Evolutionary conservation across 148 eudicot genomes (phyloP).

Genomic region (Vaccinium macrocarpon): DNA sequence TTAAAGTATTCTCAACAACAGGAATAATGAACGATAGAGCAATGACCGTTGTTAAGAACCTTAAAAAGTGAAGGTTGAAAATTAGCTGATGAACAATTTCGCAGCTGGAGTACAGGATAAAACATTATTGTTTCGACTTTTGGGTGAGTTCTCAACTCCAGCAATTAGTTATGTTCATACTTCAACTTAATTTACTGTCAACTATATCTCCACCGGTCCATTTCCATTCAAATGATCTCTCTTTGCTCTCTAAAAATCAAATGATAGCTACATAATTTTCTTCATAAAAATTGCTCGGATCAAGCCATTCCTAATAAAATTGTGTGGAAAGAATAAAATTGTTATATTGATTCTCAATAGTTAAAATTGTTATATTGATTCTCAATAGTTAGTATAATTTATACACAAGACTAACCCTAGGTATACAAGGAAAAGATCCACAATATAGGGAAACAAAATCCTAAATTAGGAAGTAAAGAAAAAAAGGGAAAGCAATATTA

Average conservation of each 20-base stretch:
- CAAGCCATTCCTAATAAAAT: too few species aligned
- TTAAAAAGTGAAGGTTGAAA: background rate
- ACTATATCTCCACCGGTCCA: background rate
- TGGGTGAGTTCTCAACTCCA: background rate
- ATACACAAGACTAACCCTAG: too few species aligned
- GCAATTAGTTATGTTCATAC: background rate
- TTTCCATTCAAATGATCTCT: background rate
- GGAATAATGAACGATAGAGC: background rate
- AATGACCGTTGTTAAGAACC: background rate
- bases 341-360: too few species aligned
- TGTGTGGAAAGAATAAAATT: too few species aligned
- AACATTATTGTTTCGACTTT: background rate
- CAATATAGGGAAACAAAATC: too few species aligned
- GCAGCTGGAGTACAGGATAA: background rate
- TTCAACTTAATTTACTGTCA: too few species aligned
- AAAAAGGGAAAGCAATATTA: too few species aligned
- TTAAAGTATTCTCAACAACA: too few species aligned
- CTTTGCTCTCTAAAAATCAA: background rate
- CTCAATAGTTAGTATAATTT: too few species aligned
- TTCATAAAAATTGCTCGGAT: too few species aligned
- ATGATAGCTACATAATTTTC: background rate
- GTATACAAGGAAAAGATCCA: too few species aligned
- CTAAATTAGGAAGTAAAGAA: background rate
- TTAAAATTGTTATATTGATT: too few species aligned
- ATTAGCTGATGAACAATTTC: background rate